Evolutionary conservation across 2,329 filamentous ascomycete genomes (phyloP).

Genomic region (Lachnum nothofagi): DNA sequence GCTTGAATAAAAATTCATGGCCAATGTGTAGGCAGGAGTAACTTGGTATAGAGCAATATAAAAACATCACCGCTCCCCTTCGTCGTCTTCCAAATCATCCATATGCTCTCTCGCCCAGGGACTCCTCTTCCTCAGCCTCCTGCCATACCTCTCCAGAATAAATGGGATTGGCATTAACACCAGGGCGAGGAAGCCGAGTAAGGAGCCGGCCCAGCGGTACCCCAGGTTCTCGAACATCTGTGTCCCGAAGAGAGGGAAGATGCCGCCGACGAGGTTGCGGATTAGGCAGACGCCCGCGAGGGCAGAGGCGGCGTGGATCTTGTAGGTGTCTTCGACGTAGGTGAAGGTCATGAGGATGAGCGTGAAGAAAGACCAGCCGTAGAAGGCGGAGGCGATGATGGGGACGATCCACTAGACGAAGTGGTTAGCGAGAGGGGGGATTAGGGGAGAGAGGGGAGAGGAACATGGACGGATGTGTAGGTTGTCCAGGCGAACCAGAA

Average conservation of each 20-base stretch:
- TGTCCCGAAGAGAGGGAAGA: constrained; percentile 36
- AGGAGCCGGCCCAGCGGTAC: constrained; percentile 35
- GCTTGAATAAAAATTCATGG: not conserved
- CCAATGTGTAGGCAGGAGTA: too few relatives aligned
- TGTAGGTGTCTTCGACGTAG: constrained; percentile 46
- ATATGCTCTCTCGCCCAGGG: constrained; percentile 20
- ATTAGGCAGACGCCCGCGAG: constrained; percentile 39
- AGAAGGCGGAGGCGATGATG: constrained; percentile 44
- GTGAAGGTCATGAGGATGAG: constrained; percentile 46
- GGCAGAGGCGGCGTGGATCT: constrained; percentile 38
- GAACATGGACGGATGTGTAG: constrained; percentile 12
- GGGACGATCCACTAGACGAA: constrained; percentile 38
- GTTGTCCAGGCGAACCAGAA: constrained; percentile 38
- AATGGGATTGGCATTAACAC: constrained; percentile 34
- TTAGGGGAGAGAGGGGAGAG: not conserved
- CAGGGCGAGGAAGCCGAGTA: constrained; percentile 35
- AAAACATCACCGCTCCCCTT: too few relatives aligned
- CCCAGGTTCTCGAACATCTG: constrained; percentile 35
- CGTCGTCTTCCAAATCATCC: constrained; percentile 1
- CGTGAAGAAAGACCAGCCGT: constrained; percentile 47
- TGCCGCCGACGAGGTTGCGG: constrained; percentile 36
- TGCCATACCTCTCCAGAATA: constrained; percentile 26
- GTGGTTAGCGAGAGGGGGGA: not conserved
- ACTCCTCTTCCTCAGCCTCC: constrained; percentile 25
- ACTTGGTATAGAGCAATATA: too few relatives aligned